Evolutionary conservation across 192 early-diverging fungal genomes (phyloP), one percentile per base, ranked within the genome.

Genomic region (Podila clonocystis): DNA sequence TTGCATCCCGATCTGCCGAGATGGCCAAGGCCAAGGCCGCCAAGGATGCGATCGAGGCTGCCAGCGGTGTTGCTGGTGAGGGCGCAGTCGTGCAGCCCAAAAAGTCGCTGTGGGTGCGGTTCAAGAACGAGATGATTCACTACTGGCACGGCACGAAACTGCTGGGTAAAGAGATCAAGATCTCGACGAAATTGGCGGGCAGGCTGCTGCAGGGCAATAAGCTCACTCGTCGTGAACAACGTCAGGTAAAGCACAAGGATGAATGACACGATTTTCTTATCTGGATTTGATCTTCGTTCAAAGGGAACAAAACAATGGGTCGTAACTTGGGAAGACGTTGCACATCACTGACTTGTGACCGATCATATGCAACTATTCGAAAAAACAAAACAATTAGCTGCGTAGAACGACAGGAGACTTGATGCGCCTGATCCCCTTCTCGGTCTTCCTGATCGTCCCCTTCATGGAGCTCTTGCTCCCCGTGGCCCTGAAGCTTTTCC

Each of bases 391-490:
- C n/a, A n/a, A n/a, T n/a, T 75, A 98, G 90, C 84, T 99, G 62
- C 85, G 92, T 59, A 89, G 97, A 36, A 97, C 97, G 12, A 91
- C 92, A 52, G 89, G 88, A 60, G 97, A 99, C 80, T 82, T 98
- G 31, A 67, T 95, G 48, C 91, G 96, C 19, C 83, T 99, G 63
- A 90, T 98, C 50, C 97, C 97, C 31, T 97, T 99, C 73, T 85
- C 94, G 13, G 89, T 98, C 72, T 96, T 99, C 74, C 68, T 99
- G 31, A 86, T 95, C 57, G 94, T 99, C 38, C 97, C 97, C 50
- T 99, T 99, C 83, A 91, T 95, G 77, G 97, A 99, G 85, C 87
- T 99, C n/a, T 85, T 96, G 55, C 84, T 99, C 41, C 97, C 97
- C 13, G 88, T 99, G 33, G 89, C 95, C 9, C 84, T 99, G 58